Conservation (phyloP, 352 stramenopile genomes). For the Achlya hypogyna region DNA sequence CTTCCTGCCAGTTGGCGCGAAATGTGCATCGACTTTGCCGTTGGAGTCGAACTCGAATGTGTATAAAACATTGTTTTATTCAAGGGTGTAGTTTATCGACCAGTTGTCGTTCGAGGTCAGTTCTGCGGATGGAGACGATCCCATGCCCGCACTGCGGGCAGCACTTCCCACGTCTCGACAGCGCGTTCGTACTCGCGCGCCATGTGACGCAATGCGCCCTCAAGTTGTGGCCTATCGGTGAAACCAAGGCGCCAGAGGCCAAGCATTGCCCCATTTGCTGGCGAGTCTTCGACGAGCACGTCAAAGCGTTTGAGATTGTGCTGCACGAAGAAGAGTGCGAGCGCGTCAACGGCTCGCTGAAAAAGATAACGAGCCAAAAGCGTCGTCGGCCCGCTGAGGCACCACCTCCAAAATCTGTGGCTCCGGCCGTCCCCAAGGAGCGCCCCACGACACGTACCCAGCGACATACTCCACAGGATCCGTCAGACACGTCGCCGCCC, state of each 20-base stretch:
- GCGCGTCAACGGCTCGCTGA: conserved; percentile 37
- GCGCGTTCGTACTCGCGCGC: conserved; percentile 34
- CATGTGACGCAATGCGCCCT: conserved; percentile 46
- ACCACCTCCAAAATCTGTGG: conserved; percentile 4
- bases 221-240: neutral
- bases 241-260: neutral
- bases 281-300: conserved; percentile 43
- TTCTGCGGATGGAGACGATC: neutral
- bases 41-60: too few species aligned
- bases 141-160: conserved; percentile 1
- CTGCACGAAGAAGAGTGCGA: conserved; percentile 77
- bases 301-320: conserved; percentile 42
- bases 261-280: conserved; percentile 48
- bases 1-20: too few species aligned
- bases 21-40: too few species aligned
- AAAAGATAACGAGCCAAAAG: conserved; percentile 9
- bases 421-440: conserved; percentile 23
- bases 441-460: too few species aligned
- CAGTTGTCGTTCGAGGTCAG: neutral
- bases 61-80: neutral
- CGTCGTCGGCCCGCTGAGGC: neutral
- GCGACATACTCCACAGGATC: too few species aligned
- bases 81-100: too few species aligned
- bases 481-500: conserved; percentile 47
- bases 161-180: conserved; percentile 3